Evolutionary conservation across 1,284 basidiomycete species (phyloP), one percentile per base, ranked within the genome.

Genomic region (Cutaneotrichosporon cyanovorans): DNA sequence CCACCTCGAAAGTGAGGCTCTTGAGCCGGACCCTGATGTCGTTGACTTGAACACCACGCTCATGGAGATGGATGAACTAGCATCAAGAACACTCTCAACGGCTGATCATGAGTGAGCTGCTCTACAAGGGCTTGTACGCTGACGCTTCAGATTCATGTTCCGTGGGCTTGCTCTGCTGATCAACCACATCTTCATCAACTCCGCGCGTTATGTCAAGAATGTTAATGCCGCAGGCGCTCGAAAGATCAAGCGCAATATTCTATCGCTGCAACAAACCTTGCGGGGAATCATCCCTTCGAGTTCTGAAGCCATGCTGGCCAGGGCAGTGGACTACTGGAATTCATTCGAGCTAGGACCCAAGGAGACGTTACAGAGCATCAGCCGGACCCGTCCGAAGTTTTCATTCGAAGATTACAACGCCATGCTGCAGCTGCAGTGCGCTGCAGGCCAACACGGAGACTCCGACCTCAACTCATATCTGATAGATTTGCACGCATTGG

Each of bases 241-340:
- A 61, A 96, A 96, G 73, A 85, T 97, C 66, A 73, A 83, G 59
- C 81, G 91, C 36, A 95, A 96, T 69, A 85, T 96, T 37, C 76
- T 91, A 20, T 87, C 92, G 12, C 76, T 98, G 20, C 91, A 95
- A 66, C 93, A 98, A 66, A 86, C 87, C 59, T 78, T 96, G 57
- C 88, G 89, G 63, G 83, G 84, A 9, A 79, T 92, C 43, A 78
- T 80, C 23, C 25, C 25, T 7, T 22, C 36, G 60, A 62, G 42
- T 46, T 78, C 43, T 78, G 77, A 81, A 47, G 79, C 81, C 5
- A 80, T 85, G 51, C 84, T 97, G 51, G 80, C 84, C 43, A 77
- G 80, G 18, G 84, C 82, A 4, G 82, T 85, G 57, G 76, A 76
- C 37, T 95, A 90, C 69, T 97, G 88, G 73, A 78, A 82, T 14